Evolutionary conservation across 331 rosid genomes (phyloP).

Genomic region (Acacia pycnantha): DNA sequence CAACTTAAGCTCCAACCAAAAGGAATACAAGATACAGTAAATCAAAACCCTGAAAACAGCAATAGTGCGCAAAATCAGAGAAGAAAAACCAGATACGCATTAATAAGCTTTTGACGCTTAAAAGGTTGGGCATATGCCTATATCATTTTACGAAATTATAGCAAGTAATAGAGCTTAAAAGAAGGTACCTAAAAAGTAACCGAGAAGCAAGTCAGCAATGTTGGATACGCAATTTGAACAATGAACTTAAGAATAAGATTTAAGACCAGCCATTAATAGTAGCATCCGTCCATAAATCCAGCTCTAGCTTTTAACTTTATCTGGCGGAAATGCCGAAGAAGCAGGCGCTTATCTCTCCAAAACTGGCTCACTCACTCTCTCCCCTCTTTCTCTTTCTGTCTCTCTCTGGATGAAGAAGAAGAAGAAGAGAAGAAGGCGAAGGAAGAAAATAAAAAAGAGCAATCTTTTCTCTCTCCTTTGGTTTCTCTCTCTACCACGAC

Average conservation of each 20-base stretch:
- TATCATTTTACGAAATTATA: not conserved
- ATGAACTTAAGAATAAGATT: not conserved
- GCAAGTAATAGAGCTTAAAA: not conserved
- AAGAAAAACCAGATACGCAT: not conserved
- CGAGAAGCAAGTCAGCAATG: constrained; percentile 1
- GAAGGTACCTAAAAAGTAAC: constrained; percentile 7
- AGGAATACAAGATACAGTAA: not conserved
- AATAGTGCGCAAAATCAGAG: not conserved
- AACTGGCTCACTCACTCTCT: constrained; percentile 21
- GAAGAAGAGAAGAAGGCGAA: not conserved
- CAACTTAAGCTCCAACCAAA: not conserved
- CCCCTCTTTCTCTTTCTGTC: constrained; percentile 22
- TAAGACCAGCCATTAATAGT: constrained; percentile 10
- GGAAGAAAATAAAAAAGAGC: not conserved
- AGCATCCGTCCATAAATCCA: constrained; percentile 12
- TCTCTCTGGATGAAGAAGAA: constrained; percentile 15
- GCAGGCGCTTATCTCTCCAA: constrained; percentile 59
- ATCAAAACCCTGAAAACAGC: constrained; percentile 36
- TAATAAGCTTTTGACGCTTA: not conserved
- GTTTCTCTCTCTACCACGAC: constrained; percentile 40
- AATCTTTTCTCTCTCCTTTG: constrained; percentile 13
- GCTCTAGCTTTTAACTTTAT: constrained; percentile 28
- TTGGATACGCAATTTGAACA: not conserved
- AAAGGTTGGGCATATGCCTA: not conserved
- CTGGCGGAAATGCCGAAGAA: constrained; percentile 70